Base-by-base conservation (phyloP, 202 grass and related monocot genomes). In the Panicum virgatum region DNA sequence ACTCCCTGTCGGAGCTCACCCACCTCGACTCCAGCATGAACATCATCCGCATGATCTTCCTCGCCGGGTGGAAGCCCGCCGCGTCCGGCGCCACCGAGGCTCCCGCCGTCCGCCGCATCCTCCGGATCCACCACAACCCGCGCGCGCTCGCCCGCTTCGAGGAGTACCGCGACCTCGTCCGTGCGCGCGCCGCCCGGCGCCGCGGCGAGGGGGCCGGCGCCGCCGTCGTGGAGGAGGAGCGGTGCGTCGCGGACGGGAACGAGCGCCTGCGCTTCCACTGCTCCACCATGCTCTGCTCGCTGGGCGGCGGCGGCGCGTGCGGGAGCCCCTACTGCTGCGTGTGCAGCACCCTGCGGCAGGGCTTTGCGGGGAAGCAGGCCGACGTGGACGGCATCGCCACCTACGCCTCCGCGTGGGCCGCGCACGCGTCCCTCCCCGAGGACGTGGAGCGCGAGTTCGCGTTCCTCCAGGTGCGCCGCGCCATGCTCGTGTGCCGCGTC, bases 261-360 rank as follows among this genome's bases (percentile, higher is more conserved):
- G 92, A 97, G 82, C 83, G 94, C n/a, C 92, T 97, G 14, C 76
- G 88, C 0, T 97, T 97, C 86, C 91, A 94, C 88, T 97, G 94
- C 90, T 84, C 90, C 60, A 94, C 94, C 19, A 88, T 71, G 75
- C 84, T 97, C 20, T 94, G 94, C 86, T 73, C 89, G 42, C 69
- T 76, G 45, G 81, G 88, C 78, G 65, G 70, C 66, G 77, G 77
- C 23, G 83, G 90, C 56, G 86, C 71, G 46, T 97, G 94, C 79
- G 86, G 88, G 59, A 94, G 90, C 88, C 86, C 86, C 57, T 97
- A 97, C 86, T 97, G 94, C 92, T 84, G 84, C 81, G 73, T 79
- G 42, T 97, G 94, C 81, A 89, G 80, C 77, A 92, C 94, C 51
- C 85, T 94, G 62, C 79, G 88, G 65, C 92, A 92, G 66, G 86